These are phyloP conservation scores for Debaryomycetaceae sp. DNA, from an alignment of 1,139 yeast genomes.

Conservation along the genomic window DNA sequence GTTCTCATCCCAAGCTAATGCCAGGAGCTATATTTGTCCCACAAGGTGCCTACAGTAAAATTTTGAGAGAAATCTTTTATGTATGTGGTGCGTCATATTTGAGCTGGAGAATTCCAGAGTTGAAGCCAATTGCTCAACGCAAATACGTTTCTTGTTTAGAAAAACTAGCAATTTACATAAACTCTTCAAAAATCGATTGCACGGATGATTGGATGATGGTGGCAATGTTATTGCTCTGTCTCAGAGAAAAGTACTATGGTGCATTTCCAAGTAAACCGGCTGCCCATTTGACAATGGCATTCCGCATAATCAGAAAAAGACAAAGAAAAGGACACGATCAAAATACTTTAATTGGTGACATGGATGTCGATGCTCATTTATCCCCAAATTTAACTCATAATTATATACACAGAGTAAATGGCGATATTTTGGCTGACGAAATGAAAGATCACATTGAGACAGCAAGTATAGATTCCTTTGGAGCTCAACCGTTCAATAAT, in stretches of 20 bases:
- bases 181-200: constrained; percentile 2
- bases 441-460: background rate
- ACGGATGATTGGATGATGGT: constrained; percentile 5
- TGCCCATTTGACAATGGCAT: constrained; percentile 4
- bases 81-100: constrained; percentile 5
- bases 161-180: constrained; percentile 1
- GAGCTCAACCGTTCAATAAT: background rate
- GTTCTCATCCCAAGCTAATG: constrained; percentile 1
- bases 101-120: constrained; percentile 3
- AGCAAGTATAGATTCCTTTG: background rate
- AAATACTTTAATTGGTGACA: background rate
- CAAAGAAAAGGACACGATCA: background rate
- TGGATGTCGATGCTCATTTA: background rate
- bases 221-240: constrained; percentile 4
- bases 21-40: constrained; percentile 5
- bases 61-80: constrained; percentile 3
- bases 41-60: constrained; percentile 3
- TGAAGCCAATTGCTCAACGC: constrained; percentile 1
- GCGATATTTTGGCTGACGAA: background rate
- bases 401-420: background rate
- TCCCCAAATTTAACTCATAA: background rate
- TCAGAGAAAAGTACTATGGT: constrained; percentile 4
- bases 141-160: constrained; percentile 1
- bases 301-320: constrained; percentile 2
- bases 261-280: constrained; percentile 3